Conservation (phyloP, 345 rosid species). For the Lepidium aucheri region DNA sequence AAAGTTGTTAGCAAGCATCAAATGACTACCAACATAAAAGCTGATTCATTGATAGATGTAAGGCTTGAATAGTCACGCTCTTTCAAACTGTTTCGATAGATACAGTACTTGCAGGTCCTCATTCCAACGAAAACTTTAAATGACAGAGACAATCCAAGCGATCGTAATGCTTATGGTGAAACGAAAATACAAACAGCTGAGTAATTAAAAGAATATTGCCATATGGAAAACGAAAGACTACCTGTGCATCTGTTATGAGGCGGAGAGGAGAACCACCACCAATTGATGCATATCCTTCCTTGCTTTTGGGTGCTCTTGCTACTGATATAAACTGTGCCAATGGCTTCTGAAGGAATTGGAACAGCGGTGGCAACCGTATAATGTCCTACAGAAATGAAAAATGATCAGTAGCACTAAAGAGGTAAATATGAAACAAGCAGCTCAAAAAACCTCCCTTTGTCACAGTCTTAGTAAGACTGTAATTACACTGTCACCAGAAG, state of each 20-base stretch:
- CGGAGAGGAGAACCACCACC: constrained; percentile 99
- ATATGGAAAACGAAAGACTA: not conserved
- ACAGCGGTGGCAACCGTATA: constrained; percentile 77
- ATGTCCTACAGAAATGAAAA: constrained; percentile 49
- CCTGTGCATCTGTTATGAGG: constrained; percentile 92
- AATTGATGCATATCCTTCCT: constrained; percentile 97
- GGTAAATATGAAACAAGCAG: not conserved
- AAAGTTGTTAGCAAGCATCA: not conserved
- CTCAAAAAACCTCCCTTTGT: not conserved
- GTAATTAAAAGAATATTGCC: not conserved
- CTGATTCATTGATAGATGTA: not conserved
- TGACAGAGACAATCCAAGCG: no score
- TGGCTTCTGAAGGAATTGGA: constrained; percentile 90
- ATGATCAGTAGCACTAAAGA: not conserved
- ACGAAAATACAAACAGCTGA: no score
- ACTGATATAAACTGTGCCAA: constrained; percentile 91
- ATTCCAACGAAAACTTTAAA: not conserved
- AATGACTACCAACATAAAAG: not conserved
- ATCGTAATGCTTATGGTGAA: no score
- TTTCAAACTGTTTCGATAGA: not conserved
- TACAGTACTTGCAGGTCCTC: not conserved
- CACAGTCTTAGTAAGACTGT: not conserved
- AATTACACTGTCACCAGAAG: no score
- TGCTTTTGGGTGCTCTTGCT: constrained; percentile 91
- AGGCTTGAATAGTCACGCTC: not conserved